Evolutionary conservation across 495 filamentous ascomycete species (phyloP), one percentile per base, ranked within the genome.

Genomic region (Lasiosphaeria ovina): DNA sequence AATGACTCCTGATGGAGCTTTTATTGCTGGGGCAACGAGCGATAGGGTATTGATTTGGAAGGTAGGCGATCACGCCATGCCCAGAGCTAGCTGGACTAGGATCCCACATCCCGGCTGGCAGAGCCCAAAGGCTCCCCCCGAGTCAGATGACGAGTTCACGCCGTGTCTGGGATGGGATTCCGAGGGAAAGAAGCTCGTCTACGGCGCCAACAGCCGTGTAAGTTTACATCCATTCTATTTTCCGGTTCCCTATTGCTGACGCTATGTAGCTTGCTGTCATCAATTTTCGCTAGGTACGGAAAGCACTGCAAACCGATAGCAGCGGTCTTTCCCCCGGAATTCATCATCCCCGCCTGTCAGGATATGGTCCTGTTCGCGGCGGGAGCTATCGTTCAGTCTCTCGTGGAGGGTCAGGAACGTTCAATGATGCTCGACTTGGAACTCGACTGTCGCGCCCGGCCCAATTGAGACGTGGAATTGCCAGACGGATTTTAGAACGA

Each of bases 121-220:
- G 14, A 82, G 78, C 47, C 80, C 81, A n/a, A 76, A 71, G 33
- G 66, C 76, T 10, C 76, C 73, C 14, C 66, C 76, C 3, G 79
- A 81, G 10, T 11, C 62, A 1, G 74, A 78, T 10, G 80, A 83
- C 36, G 73, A 76, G 34, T 73, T 76, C 51, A 72, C 75, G 38
- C 81, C 86, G 45, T 86, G 83, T 59, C 68, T 93, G 17, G 81
- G 83, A 51, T 96, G 91, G 91, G 89, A 93, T 74, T 78, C 81
- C 0, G 83, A 90, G 69, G 88, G 89, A 2, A 85, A 87, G 64
- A 87, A 84, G 67, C 78, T 96, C 58, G 89, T 87, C 2, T 89
- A 88, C 68, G 87, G 89, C 16, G 79, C 86, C 32, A 85, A 85
- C 58, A 86, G 83, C 62, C 79, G 85, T 76, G 90, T 92, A 79